Base-by-base conservation (phyloP, 1,284 basidiomycete genomes). In the Ceratobasidium sp. region DNA sequence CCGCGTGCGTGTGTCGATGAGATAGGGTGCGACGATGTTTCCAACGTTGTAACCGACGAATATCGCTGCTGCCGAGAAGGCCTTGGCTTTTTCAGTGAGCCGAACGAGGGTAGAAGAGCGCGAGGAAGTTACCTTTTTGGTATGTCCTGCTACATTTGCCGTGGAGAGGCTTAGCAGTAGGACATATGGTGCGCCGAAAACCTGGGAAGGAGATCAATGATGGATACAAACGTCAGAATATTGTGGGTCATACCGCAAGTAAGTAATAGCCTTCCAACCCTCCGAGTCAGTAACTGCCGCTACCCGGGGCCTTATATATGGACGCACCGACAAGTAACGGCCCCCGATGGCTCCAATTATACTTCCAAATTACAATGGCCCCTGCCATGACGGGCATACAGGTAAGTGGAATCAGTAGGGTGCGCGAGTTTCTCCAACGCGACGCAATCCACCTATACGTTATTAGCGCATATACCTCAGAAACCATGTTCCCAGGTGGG, bases 111-210 rank as follows among this genome's bases (percentile, higher is more conserved):
- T 38, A 14, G 21, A 21, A n/a, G n/a, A 23, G 8, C 11, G 51
- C 9, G 21, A 21, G 51, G 21, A 25, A 75, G 76, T 0, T 80
- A 62, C 69, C 74, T 83, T 83, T 75, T 85, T 85, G 12, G 84
- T 84, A 0, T 80, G 77, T 16, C 84, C 84, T 0, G 81, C 80
- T 3, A 82, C 79, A 75, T 84, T 84, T 38, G 81, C 79, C 1
- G 81, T 78, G 3, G 81, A 80, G 3, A 83, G 76, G 6, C 83
- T 79, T 28, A 84, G 79, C 25, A 83, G 79, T 9, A 82, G 77
- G 28, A 83, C 83, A 70, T 82, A 84, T 5, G 83, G 83, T 1
- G 83, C 82, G 1, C 83, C 83, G 73, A 84, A 84, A 21, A 80
- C 79, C n/a, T 79, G 36, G 14, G 8, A 18, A 78, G 74, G n/a